These are phyloP conservation scores for Heritiera fomes DNA, from an alignment of 345 rosid genomes.

Conservation along the genomic window DNA sequence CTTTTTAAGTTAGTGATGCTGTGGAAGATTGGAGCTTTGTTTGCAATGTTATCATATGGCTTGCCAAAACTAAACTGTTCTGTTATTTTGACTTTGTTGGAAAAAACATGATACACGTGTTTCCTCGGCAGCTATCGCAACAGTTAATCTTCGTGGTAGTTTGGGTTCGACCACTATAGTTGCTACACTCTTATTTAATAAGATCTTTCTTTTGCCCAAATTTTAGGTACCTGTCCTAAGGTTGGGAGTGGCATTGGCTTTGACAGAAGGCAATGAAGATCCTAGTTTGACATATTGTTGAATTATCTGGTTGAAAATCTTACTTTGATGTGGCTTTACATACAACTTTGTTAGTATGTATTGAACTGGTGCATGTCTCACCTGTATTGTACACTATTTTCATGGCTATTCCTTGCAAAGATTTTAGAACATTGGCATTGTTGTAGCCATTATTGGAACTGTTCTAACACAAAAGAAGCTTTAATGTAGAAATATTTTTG, in stretches of 20 bases:
- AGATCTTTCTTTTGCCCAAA: background rate
- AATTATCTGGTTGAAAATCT: conserved; percentile 5
- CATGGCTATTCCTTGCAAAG: background rate
- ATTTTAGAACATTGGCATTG: background rate
- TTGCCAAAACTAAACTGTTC: background rate
- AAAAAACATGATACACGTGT: background rate
- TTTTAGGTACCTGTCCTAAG: conserved; percentile 20
- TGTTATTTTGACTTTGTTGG: background rate
- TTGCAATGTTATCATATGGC: background rate
- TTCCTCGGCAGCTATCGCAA: background rate
- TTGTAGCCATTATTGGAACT: background rate
- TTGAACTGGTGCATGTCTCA: background rate
- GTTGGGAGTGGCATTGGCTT: background rate
- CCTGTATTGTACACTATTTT: background rate
- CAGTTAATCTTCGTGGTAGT: background rate
- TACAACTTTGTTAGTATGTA: background rate
- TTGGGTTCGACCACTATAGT: background rate
- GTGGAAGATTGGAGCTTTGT: background rate
- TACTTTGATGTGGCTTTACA: conserved; percentile 6
- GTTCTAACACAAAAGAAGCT: background rate
- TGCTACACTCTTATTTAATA: background rate
- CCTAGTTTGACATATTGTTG: background rate
- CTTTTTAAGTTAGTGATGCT: background rate
- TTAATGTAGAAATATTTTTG: background rate
- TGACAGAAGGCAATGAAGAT: background rate